Evolutionary conservation across 225 moss, liverwort and hornwort species (phyloP).

Genomic region (Pleurozium schreberi): DNA sequence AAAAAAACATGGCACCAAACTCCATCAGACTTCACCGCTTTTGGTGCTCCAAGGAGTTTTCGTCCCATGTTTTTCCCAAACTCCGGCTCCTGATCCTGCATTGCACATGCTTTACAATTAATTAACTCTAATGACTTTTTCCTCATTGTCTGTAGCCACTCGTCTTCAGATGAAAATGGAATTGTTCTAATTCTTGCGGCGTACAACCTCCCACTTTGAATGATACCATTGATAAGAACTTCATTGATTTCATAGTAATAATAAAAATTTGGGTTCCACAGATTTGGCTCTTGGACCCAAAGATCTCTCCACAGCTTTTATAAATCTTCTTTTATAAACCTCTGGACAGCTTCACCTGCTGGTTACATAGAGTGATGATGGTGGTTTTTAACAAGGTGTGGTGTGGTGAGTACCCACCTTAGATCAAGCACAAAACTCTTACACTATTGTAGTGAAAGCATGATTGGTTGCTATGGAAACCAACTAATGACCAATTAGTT

Average conservation of each 20-base stretch:
- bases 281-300: too few species aligned
- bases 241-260: neutral
- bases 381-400: neutral
- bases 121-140: too few species aligned
- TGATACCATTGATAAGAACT: neutral
- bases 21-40: too few species aligned
- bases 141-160: neutral
- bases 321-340: neutral
- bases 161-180: neutral
- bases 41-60: too few species aligned
- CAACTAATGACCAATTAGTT: neutral
- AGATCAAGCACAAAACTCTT: neutral
- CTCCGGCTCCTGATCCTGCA: too few species aligned
- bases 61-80: too few species aligned
- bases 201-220: neutral
- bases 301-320: too few species aligned
- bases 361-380: too few species aligned
- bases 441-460: neutral
- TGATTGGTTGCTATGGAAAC: neutral
- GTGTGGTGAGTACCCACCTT: fast-evolving
- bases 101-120: too few species aligned
- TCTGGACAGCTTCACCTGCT: neutral
- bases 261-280: neutral
- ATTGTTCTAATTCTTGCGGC: neutral
- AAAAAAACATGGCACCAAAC: too few species aligned